Percentiles rank a stretch among this genome's conserved stretches.
phyloP scores from a whole-genome alignment of 2,329 filamentous ascomycete species.

The Venturia oleaginea region DNA sequence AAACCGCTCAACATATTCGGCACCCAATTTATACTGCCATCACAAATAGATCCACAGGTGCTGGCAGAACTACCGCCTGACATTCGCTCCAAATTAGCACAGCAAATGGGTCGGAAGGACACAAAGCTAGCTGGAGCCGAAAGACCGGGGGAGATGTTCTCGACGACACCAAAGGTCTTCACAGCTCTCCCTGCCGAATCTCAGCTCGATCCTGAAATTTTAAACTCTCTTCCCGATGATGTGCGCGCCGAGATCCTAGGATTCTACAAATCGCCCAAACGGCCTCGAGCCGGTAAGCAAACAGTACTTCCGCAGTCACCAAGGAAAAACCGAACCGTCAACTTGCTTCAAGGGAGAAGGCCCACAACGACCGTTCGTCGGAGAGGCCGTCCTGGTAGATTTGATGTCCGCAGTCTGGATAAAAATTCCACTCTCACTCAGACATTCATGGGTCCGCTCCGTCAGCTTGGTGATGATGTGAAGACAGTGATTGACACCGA shows the following conservation, averaged over 20 bases:
- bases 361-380: conserved; percentile 42
- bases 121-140: not conserved
- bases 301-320: conserved; percentile 34
- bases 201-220: conserved; percentile 76
- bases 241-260: conserved; percentile 75
- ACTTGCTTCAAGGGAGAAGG: conserved; percentile 39
- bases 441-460: conserved; percentile 48
- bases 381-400: conserved; percentile 42
- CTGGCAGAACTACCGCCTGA: conserved; percentile 75
- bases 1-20: conserved; percentile 70
- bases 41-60: conserved; percentile 71
- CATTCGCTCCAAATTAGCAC: conserved; percentile 67
- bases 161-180: conserved; percentile 22
- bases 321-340: conserved; percentile 43
- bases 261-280: conserved; percentile 45
- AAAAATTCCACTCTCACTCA: conserved; percentile 55
- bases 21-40: conserved; percentile 86
- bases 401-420: conserved; percentile 30
- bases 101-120: not conserved
- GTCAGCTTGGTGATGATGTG: not conserved
- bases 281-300: conserved; percentile 29
- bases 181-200: conserved; percentile 52
- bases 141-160: not conserved
- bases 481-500: conserved; percentile 20
- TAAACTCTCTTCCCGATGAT: conserved; percentile 74